Conservation (phyloP, 768 basidiomycete genomes). For the Boletus subparvulus region DNA sequence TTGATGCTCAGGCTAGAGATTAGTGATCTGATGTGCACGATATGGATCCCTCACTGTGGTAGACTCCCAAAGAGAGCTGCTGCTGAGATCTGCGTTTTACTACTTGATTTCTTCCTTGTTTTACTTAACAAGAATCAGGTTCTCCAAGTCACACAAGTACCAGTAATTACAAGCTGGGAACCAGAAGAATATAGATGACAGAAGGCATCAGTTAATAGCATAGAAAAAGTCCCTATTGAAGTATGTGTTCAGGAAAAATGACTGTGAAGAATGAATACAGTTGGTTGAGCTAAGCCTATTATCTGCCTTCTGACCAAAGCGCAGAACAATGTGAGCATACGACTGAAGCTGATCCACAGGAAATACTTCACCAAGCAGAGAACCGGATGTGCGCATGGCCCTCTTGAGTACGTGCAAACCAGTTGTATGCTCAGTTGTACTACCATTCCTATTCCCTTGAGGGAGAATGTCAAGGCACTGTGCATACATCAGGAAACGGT, state of each 20-base stretch:
- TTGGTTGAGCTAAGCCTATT: background rate
- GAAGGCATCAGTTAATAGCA: background rate
- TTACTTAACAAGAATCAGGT: no score
- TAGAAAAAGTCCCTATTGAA: background rate
- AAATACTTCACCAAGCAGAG: slow-evolving; percentile 1
- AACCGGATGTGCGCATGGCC: background rate
- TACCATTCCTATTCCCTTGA: background rate
- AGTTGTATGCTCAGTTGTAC: background rate
- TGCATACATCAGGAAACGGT: background rate
- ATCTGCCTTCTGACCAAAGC: slow-evolving; percentile 8
- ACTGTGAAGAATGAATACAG: slow-evolving; percentile 3
- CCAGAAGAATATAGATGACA: no score
- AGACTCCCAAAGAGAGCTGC: no score
- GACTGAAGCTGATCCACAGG: slow-evolving; percentile 9
- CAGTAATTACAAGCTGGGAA: no score
- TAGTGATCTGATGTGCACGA: no score
- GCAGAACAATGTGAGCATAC: slow-evolving; percentile 5
- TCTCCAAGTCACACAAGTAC: no score
- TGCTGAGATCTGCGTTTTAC: no score
- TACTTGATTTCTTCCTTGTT: no score
- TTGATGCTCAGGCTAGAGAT: no score
- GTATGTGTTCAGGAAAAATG: slow-evolving; percentile 1
- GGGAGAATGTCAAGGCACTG: background rate
- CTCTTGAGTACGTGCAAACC: slow-evolving; percentile 8
- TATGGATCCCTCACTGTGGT: no score